A percentile compares a stretch with the other conserved stretches of the same genome.
Evolutionary conservation across 106 monocot species (phyloP).

Genomic region (Cymbidium sinense): DNA sequence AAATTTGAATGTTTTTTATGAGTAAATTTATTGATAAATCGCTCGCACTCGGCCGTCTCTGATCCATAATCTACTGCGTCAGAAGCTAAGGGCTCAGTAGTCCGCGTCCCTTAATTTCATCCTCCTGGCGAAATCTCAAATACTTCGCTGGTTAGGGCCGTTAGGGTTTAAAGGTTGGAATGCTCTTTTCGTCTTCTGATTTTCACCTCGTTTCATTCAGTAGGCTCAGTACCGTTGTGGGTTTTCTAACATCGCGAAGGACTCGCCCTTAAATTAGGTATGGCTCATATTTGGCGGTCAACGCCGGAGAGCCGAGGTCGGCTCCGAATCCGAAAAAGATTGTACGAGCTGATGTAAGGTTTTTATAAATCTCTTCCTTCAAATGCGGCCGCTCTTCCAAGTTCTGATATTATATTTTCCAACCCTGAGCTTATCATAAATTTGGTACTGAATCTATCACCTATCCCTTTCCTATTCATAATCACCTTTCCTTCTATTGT

Average conservation of each 20-base stretch:
- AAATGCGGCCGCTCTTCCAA: slow-evolving; percentile 20
- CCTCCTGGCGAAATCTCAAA: too few species aligned
- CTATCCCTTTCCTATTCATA: not conserved
- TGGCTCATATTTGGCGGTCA: slow-evolving; percentile 14
- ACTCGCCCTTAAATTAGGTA: too few species aligned
- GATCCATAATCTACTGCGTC: too few species aligned
- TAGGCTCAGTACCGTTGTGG: not conserved
- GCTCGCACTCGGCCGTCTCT: too few species aligned
- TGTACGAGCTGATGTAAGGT: slow-evolving; percentile 33
- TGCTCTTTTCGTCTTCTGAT: too few species aligned
- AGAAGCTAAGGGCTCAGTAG: too few species aligned
- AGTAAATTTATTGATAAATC: too few species aligned
- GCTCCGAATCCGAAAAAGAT: slow-evolving; percentile 35
- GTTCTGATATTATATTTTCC: not conserved
- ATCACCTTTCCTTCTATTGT: not conserved
- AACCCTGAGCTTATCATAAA: not conserved
- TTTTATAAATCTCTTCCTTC: slow-evolving; percentile 26
- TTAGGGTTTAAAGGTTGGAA: too few species aligned
- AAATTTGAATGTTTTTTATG: too few species aligned
- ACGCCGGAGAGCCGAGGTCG: slow-evolving; percentile 27
- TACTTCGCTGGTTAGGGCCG: too few species aligned
- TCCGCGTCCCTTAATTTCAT: too few species aligned
- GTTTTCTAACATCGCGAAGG: not conserved
- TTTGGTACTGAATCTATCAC: not conserved
- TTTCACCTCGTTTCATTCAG: not conserved